These are phyloP conservation scores for Akanthomyces uredinophilus DNA, from an alignment of 2,329 filamentous ascomycete species.

Conservation along the genomic window DNA sequence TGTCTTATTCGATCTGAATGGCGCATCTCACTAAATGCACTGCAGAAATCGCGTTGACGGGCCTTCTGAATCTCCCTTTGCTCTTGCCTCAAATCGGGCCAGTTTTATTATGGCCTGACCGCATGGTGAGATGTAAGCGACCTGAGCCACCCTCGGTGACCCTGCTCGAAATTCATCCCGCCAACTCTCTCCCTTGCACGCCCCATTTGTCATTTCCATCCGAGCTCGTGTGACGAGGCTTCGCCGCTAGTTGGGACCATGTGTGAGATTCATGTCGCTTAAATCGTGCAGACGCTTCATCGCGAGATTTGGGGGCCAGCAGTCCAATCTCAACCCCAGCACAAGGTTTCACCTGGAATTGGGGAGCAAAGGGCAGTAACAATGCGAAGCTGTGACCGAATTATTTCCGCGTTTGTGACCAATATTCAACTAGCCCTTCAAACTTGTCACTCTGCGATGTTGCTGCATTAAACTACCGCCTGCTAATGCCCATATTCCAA, in stretches of 20 bases:
- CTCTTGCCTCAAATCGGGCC: not conserved
- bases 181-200: not conserved
- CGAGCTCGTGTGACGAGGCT: not conserved
- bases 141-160: not conserved
- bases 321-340: not conserved
- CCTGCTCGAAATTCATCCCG: not conserved
- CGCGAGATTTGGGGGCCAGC: not conserved
- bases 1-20: conserved; percentile 1
- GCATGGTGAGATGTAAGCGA: not conserved
- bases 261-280: not conserved
- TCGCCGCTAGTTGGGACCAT: not conserved
- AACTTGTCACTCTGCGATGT: too few relatives aligned
- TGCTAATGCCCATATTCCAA: too few relatives aligned
- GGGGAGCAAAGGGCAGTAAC: not conserved
- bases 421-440: too few relatives aligned
- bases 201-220: not conserved
- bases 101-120: too few relatives aligned
- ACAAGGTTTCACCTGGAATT: not conserved
- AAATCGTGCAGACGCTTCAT: not conserved
- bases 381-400: not conserved
- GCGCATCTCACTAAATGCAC: not conserved
- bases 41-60: not conserved
- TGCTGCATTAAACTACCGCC: too few relatives aligned
- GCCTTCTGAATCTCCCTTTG: not conserved
- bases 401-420: not conserved